A percentile compares a stretch with the other conserved stretches of the same genome.
These are phyloP conservation scores for Fusarium odoratissimum DNA, from an alignment of 2,329 filamentous ascomycete genomes.

Conservation along the genomic window DNA sequence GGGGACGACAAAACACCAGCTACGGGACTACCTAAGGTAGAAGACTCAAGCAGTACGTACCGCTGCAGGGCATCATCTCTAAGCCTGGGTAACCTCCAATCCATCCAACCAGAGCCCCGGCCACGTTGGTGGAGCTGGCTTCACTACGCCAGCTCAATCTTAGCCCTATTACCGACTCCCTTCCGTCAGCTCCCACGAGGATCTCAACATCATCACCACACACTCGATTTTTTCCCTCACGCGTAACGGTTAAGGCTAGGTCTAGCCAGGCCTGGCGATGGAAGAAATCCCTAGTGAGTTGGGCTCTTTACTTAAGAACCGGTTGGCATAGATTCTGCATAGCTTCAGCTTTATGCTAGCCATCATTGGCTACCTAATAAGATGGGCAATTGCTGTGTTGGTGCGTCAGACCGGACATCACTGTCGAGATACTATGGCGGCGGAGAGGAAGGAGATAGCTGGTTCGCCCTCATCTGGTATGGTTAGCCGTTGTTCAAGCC, in stretches of 20 bases:
- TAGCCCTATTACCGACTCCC: constrained; percentile 46
- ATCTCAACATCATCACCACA: constrained; percentile 41
- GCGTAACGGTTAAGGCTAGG: constrained; percentile 34
- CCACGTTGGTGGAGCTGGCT: constrained; percentile 42
- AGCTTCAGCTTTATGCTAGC: constrained; percentile 7
- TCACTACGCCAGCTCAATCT: constrained; percentile 42
- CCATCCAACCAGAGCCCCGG: constrained; percentile 42
- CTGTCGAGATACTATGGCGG: constrained; percentile 12
- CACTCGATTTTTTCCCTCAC: constrained; percentile 33
- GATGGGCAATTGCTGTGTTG: neutral
- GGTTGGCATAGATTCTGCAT: constrained; percentile 18
- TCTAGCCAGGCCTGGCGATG: constrained; percentile 15
- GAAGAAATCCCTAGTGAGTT: constrained; percentile 13
- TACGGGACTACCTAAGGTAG: neutral
- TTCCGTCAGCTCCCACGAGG: constrained; percentile 42
- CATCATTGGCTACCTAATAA: neutral
- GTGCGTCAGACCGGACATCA: neutral
- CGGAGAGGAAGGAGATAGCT: constrained; percentile 2
- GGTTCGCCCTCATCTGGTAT: neutral
- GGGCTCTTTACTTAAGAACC: constrained; percentile 6
- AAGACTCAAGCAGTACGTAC: constrained; percentile 20
- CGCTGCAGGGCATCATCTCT: constrained; percentile 26
- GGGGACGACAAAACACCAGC: neutral
- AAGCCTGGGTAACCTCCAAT: constrained; percentile 30
- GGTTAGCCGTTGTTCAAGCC: neutral